Conservation (phyloP, 106 monocot genomes). For the Alisma plantagoaquatica region DNA sequence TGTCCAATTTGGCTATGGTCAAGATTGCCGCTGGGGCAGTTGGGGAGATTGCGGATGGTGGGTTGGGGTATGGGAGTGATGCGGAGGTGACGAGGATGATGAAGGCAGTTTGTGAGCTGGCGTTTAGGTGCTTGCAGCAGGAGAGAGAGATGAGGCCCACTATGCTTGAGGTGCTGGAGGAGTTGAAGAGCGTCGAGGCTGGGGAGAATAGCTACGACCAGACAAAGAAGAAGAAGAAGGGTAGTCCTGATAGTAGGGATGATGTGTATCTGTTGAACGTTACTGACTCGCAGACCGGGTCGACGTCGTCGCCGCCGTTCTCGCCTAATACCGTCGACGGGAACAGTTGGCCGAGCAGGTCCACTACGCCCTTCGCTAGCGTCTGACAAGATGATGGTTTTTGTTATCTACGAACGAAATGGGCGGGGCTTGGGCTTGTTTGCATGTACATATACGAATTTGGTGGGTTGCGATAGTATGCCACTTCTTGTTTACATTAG, state of each 20-base stretch:
- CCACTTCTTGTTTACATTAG: too few species aligned
- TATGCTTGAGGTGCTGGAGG: constrained; percentile 33
- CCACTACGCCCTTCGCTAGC: constrained; percentile 47
- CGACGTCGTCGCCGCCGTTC: background rate
- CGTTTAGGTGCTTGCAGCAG: constrained; percentile 43
- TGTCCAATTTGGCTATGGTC: constrained; percentile 37
- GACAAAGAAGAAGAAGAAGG: too few species aligned
- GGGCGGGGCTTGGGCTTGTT: too few species aligned
- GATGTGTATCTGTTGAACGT: constrained; percentile 17
- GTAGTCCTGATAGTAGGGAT: background rate
- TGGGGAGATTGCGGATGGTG: constrained; percentile 29
- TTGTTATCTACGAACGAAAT: too few species aligned
- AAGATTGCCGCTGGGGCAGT: constrained; percentile 25
- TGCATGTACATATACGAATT: too few species aligned
- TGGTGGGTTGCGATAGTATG: too few species aligned
- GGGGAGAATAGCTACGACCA: too few species aligned
- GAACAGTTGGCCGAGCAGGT: constrained; percentile 36
- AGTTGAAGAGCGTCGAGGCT: constrained; percentile 11
- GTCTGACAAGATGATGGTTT: too few species aligned
- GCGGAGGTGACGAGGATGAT: constrained; percentile 23
- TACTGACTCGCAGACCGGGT: too few species aligned
- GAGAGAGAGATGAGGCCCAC: constrained; percentile 55
- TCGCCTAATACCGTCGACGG: constrained; percentile 32
- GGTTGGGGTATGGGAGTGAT: constrained; percentile 31
- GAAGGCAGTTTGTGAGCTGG: constrained; percentile 32